Percentiles rank a stretch among this genome's conserved stretches.
Conservation (phyloP, 208 protist genomes). For the Acanthamoeba healyi region DNA sequence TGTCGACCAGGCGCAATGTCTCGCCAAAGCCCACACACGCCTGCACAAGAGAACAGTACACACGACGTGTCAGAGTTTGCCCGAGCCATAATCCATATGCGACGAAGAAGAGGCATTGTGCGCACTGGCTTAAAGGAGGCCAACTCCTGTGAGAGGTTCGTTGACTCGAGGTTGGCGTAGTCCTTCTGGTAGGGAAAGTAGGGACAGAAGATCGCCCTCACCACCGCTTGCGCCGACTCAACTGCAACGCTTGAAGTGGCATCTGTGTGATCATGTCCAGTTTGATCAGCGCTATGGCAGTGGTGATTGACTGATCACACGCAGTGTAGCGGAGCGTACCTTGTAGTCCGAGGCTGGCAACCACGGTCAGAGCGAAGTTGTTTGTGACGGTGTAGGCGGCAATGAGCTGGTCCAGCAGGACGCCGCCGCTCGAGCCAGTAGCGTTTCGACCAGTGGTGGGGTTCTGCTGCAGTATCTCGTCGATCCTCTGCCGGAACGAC, state of each 20-base stretch:
- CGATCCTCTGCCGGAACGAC: slow-evolving; percentile 18
- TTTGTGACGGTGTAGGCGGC: slow-evolving; percentile 15
- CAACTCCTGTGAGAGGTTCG: not conserved
- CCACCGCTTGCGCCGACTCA: slow-evolving; percentile 1
- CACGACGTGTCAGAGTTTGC: not conserved
- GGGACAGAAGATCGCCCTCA: slow-evolving; percentile 14
- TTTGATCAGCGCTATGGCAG: too few relatives aligned
- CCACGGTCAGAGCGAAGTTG: not conserved
- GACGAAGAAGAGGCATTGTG: not conserved
- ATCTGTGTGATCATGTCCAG: not conserved
- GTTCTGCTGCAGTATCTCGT: not conserved
- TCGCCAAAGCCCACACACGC: not conserved
- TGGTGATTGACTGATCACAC: too few relatives aligned
- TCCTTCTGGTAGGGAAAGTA: slow-evolving; percentile 57
- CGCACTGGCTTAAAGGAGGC: not conserved
- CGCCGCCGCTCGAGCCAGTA: not conserved
- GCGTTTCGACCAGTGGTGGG: not conserved
- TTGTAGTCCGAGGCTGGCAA: not conserved
- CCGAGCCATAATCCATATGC: not conserved
- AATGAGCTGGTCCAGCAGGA: slow-evolving; percentile 27
- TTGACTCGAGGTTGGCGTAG: slow-evolving; percentile 1
- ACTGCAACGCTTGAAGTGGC: not conserved
- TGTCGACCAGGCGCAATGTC: slow-evolving; percentile 32
- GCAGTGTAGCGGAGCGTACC: not conserved
- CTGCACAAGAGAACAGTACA: not conserved